A percentile compares a stretch with the other conserved stretches of the same genome.
Conservation (phyloP, 495 filamentous ascomycete species). For the Sphaerosporella brunnea region DNA sequence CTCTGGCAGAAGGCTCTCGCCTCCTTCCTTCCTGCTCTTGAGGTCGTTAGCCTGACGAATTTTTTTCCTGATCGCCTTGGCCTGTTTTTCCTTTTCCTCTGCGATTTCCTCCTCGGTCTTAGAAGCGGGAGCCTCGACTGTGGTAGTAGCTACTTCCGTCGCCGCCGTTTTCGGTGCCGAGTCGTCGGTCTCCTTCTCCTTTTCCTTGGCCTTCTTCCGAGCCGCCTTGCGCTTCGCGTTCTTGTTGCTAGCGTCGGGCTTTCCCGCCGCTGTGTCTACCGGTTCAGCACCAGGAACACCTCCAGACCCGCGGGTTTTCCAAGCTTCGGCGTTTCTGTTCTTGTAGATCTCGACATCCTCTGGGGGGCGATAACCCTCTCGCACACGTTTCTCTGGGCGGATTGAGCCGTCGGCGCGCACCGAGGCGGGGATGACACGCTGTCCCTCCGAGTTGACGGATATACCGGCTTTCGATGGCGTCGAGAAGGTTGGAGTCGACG, state of each 20-base stretch:
- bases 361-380: constrained; percentile 81
- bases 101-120: constrained; percentile 37
- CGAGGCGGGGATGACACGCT: constrained; percentile 77
- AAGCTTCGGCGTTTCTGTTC: constrained; percentile 73
- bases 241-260: constrained; percentile 34
- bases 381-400: constrained; percentile 78
- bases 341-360: constrained; percentile 96
- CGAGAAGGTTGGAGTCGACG: constrained; percentile 10
- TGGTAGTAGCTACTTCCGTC: constrained; percentile 13
- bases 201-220: constrained; percentile 61
- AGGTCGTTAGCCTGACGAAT: constrained; percentile 81
- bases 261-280: too few species aligned
- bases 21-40: constrained; percentile 75
- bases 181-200: constrained; percentile 26
- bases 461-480: constrained; percentile 51
- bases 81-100: constrained; percentile 79
- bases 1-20: constrained; percentile 67
- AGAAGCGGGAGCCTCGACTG: background rate
- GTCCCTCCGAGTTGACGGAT: constrained; percentile 53
- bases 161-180: constrained; percentile 30
- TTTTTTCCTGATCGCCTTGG: constrained; percentile 87
- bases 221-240: constrained; percentile 82
- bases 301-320: constrained; percentile 59
- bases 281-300: constrained; percentile 67
- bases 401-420: constrained; percentile 70